Base-by-base conservation (phyloP, 768 basidiomycete genomes). In the Ramaria rubella region DNA sequence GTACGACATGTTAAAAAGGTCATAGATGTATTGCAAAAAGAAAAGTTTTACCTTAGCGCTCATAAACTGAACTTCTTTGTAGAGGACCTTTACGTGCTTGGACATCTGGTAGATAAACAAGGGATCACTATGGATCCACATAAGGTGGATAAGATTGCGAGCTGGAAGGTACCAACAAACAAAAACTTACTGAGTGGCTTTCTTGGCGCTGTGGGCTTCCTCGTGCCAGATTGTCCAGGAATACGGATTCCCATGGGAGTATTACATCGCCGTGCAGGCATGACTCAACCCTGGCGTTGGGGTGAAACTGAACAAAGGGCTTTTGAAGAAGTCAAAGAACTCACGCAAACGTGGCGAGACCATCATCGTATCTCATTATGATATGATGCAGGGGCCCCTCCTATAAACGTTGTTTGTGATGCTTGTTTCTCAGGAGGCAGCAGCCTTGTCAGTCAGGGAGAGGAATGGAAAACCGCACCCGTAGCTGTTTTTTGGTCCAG, bases 231-330 rank as follows among this genome's bases (percentile, higher is more conserved):
- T 29, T 61, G 70, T 1, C 57, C 61, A 0, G 59, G 59, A 0
- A 59, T 78, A 1, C 61, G 70, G 0, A 70, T 76, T 1, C 74
- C 75, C 3, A 74, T 77, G 70, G 70, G 66, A 2, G 52, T 72
- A 0, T 60, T 77, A 1, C 57, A 59, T 0, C 54, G 59, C 19
- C 29, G 67, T 0, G 64, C 65, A 1, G 63, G 64, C 0, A 21
- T 27, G 5, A 58, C 30, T 4, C 34, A n/a, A 3, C 5, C 29
- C 4, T 71, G 64, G 54, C 23, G 44, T n/a, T 72, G 72, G 69
- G 59, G 59, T 11, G 38, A 31, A 2, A 70, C 69, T 12, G 63
- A 69, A 24, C 71, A 71, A 42, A 53, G 66, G 0, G 69, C 70
- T 0, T 72, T 72, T 50, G 65, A 72, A 0, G 58, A 67, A 5